Base-by-base conservation (phyloP, 257 asterid species). In the Solanum sparsipilum region DNA sequence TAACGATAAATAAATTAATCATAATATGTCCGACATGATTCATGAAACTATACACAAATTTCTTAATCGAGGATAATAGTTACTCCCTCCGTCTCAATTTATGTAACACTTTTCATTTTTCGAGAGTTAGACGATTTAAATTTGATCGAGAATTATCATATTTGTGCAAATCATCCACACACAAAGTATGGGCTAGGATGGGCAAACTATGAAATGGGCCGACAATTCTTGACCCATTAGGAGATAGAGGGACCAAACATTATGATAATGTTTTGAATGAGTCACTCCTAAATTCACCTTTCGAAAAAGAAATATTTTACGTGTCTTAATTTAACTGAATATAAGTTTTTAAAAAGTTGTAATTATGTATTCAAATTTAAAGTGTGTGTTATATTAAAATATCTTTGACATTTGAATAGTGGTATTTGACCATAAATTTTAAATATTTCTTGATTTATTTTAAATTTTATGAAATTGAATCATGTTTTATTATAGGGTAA, bases 61-160 rank as follows among this genome's bases (percentile, higher is more conserved):
- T 8, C 16, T 65, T 65, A 65, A 10, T 11, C 0, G 0, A 2
- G 34, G 1, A 11, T 25, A 67, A 12, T 25, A 67, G 4, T 2
- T 67, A 15, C 0, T 13, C 1, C 0, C 3, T 48, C 21, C 0
- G 0, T 15, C 0, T 1, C 8, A 48, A 48, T 2, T 48, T 48
- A 48, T 48, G 1, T 46, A 2, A 13, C 2, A 46, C 16, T 4
- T 4, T 4, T 46, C 2, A 13, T 13, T 46, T 4, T 46, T 46
- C 0, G 7, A 46, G 0, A 2, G 1, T 13, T 0, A 13, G 2
- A 46, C 1, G 0, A 0, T 46, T 46, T 46, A 13, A 13, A 0
- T 13, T 13, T 2, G 1, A 2, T 3, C 16, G 4, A 20, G 23
- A 67, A 13, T 67, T 7, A 27, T 27, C 35, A 5, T 25, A 2